Base-by-base conservation (phyloP, 768 basidiomycete genomes). In the Xerocomellus chrysenteron region DNA sequence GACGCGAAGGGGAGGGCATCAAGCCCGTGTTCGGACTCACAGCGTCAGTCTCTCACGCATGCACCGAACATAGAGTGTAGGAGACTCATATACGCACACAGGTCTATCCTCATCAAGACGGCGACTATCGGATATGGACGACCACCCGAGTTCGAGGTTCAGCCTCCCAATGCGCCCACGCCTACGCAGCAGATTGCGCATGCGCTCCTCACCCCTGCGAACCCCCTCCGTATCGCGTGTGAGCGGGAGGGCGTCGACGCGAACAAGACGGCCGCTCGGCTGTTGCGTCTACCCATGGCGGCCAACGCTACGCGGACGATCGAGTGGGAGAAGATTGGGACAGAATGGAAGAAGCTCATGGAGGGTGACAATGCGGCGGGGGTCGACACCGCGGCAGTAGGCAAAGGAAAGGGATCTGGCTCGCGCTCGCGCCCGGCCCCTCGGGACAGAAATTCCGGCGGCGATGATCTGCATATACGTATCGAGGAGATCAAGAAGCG, bases 11-110 rank as follows among this genome's bases (percentile, higher is more conserved):
- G 3, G 85, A 86, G 14, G 92, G 93, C 0, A 82, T 92, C 14
- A 94, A 92, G 65, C 93, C 93, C n/a, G 83, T 95, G 0, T 91
- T 85, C 61, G 93, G 93, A 9, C 73, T 96, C 10, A 96, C 93
- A 30, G 85, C 92, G 92, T 94, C 68, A 59, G 88, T 81, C 8
- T 21, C 32, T 21, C 24, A 26, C 35, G 3, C 37, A 36, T 26
- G 16, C 36, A 43, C 4, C 17, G 5, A 21, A 33, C 19, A 8
- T n/a, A 32, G 5, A 24, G 10, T 6, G 1, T 16, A 16, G 24
- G 30, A 16, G 7, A 33, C 47, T 45, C 17, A 51, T 37, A 28
- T 42, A n/a, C 12, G 14, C 41, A 8, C 26, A 35, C 58, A 84
- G 82, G 11, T 72, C 78, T 1, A 83, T 86, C 47, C 71, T 85